phyloP scores from a whole-genome alignment of 805 yeast species.

The Wickerhamiella kazuoi region DNA sequence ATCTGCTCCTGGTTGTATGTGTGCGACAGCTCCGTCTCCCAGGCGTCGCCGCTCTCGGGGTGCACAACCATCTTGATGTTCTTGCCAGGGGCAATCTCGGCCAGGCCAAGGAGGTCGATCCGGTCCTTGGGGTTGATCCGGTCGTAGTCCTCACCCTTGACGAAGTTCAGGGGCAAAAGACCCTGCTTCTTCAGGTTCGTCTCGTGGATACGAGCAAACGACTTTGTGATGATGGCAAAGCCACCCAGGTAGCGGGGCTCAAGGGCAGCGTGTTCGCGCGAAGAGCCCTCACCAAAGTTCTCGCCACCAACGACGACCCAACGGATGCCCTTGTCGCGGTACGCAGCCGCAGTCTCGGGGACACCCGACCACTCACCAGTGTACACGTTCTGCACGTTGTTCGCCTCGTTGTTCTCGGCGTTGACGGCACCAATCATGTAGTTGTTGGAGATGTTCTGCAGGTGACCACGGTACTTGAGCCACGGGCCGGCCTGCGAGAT shows the following conservation, averaged over 20 bases:
- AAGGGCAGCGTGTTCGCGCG: slow-evolving; percentile 98
- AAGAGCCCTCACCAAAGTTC: slow-evolving; percentile 98
- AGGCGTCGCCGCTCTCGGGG: slow-evolving; percentile 56
- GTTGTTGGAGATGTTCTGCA: slow-evolving; percentile 96
- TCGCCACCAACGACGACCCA: slow-evolving; percentile 99
- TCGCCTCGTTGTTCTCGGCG: slow-evolving; percentile 90
- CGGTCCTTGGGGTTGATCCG: slow-evolving; percentile 81
- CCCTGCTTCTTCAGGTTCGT: slow-evolving; percentile 99
- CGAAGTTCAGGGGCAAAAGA: slow-evolving; percentile 89
- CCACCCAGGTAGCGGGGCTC: slow-evolving; percentile 99
- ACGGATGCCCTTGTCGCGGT: slow-evolving; percentile 79
- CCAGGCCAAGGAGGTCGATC: slow-evolving; percentile 71
- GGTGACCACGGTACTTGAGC: slow-evolving; percentile 99
- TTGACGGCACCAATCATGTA: slow-evolving; percentile 99
- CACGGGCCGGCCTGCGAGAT: slow-evolving; percentile 99
- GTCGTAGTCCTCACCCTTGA: slow-evolving; percentile 78
- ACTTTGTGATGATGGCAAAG: slow-evolving; percentile 91
- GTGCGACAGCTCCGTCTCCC: slow-evolving; percentile 87
- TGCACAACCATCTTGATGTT: slow-evolving; percentile 58
- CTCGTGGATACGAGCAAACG: slow-evolving; percentile 98
- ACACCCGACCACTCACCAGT: slow-evolving; percentile 88
- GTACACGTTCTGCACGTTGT: slow-evolving; percentile 73
- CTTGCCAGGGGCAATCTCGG: slow-evolving; percentile 84
- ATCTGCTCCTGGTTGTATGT: slow-evolving; percentile 93
- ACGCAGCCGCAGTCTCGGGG: slow-evolving; percentile 89